A percentile compares a stretch with the other conserved stretches of the same genome.
Conservation (phyloP, 768 basidiomycete species). For the Boletus subcaerulescens region DNA sequence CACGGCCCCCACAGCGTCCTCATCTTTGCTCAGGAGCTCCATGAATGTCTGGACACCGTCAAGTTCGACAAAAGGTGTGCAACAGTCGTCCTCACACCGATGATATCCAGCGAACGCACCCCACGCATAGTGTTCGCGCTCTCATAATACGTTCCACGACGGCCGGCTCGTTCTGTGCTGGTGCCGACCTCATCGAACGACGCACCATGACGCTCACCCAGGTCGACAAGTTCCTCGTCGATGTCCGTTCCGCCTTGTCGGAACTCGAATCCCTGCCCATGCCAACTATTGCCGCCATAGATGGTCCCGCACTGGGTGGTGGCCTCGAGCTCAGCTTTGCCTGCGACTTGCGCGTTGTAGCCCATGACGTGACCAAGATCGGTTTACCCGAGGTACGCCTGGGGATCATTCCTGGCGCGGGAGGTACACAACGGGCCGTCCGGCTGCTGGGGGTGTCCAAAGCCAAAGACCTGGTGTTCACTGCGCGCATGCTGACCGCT, state of each 20-base stretch:
- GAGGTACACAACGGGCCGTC: constrained; percentile 81
- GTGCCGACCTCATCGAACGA: constrained; percentile 85
- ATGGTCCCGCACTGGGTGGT: constrained; percentile 92
- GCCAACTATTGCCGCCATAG: constrained; percentile 90
- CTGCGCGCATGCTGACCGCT: constrained; percentile 66
- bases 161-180: constrained; percentile 82
- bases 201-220: constrained; percentile 75
- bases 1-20: not conserved
- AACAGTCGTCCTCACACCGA: not conserved
- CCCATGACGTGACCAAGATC: constrained; percentile 71
- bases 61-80: constrained; percentile 64
- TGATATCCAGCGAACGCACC: not conserved
- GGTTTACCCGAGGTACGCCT: constrained; percentile 77
- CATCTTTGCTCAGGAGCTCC: constrained; percentile 54
- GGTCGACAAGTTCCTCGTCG: constrained; percentile 73
- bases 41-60: constrained; percentile 62
- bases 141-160: constrained; percentile 82
- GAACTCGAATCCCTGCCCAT: constrained; percentile 80
- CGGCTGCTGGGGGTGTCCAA: constrained; percentile 74
- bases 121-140: constrained; percentile 56
- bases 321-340: constrained; percentile 85
- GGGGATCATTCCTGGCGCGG: constrained; percentile 90
- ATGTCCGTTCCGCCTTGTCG: constrained; percentile 67
- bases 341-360: constrained; percentile 79
- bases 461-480: constrained; percentile 87